phyloP scores from a whole-genome alignment of 108 stramenopile genomes.

The Nitzschia putrida region DNA sequence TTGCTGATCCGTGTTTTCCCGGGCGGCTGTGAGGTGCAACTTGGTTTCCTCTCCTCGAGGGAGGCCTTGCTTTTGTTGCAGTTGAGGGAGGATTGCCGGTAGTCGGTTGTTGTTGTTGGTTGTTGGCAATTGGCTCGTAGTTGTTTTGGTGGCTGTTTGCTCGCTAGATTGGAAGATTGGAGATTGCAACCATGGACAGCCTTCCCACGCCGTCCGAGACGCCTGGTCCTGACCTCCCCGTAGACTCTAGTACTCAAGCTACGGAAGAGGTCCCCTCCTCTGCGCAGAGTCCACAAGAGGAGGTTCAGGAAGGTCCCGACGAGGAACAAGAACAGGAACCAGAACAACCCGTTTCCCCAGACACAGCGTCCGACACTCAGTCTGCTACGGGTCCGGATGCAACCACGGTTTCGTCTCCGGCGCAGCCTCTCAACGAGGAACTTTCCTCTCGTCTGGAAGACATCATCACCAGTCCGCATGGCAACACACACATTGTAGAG shows the following conservation, averaged over 20 bases:
- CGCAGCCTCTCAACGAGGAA: not conserved
- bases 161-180: too few species aligned
- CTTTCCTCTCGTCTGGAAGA: slow-evolving; percentile 15
- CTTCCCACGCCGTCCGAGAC: slow-evolving; percentile 2
- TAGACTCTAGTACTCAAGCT: slow-evolving; percentile 26
- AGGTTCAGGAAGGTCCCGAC: not conserved
- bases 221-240: slow-evolving; percentile 2
- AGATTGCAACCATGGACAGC: not conserved
- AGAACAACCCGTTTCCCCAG: not conserved
- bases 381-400: not conserved
- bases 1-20: too few species aligned
- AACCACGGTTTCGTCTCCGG: not conserved
- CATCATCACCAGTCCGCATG: slow-evolving; percentile 29
- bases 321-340: not conserved
- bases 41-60: slow-evolving; percentile 7
- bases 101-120: not conserved
- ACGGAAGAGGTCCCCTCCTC: slow-evolving; percentile 1
- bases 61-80: slow-evolving; percentile 3
- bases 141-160: not conserved
- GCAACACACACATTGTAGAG: slow-evolving; percentile 70
- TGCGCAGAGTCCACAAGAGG: not conserved
- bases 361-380: not conserved
- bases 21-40: too few species aligned
- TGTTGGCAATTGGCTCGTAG: not conserved
- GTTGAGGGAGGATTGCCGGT: not conserved